A percentile compares a stretch with the other conserved stretches of the same genome.
Conservation (phyloP, 345 rosid genomes). For the Eucalyptus guilfoylei region DNA sequence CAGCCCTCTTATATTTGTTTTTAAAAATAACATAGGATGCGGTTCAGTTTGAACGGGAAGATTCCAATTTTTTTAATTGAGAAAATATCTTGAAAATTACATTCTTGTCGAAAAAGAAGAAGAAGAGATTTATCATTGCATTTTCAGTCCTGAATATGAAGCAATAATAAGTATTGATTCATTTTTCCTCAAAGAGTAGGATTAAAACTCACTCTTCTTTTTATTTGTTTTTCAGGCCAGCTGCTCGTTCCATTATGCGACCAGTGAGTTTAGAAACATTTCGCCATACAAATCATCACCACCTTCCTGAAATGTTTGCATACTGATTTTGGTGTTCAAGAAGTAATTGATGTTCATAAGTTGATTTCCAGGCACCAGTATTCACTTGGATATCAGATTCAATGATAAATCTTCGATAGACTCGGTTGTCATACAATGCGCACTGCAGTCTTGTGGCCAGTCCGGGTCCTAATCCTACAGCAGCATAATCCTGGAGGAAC, state of each 20-base stretch:
- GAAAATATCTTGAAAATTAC: neutral
- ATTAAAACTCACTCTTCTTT: neutral
- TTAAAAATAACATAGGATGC: neutral
- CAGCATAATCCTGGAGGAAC: neutral
- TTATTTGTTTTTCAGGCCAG: neutral
- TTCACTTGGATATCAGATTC: neutral
- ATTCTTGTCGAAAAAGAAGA: neutral
- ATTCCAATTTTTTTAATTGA: neutral
- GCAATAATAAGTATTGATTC: neutral
- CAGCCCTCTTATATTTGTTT: too few species aligned
- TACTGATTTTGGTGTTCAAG: neutral
- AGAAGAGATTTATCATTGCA: neutral
- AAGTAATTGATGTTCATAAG: neutral
- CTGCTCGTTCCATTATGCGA: neutral
- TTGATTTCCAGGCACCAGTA: neutral
- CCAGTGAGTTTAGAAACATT: neutral
- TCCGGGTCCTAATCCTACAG: neutral
- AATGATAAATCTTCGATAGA: neutral
- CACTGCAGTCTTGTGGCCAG: neutral
- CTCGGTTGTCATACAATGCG: neutral
- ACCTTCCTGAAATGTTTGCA: neutral
- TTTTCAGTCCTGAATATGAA: neutral
- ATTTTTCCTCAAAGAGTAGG: neutral
- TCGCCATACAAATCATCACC: neutral
- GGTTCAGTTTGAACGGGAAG: rapidly evolving